Evolutionary conservation across 768 basidiomycete species (phyloP).

Genomic region (Ephemerocybe angulata): DNA sequence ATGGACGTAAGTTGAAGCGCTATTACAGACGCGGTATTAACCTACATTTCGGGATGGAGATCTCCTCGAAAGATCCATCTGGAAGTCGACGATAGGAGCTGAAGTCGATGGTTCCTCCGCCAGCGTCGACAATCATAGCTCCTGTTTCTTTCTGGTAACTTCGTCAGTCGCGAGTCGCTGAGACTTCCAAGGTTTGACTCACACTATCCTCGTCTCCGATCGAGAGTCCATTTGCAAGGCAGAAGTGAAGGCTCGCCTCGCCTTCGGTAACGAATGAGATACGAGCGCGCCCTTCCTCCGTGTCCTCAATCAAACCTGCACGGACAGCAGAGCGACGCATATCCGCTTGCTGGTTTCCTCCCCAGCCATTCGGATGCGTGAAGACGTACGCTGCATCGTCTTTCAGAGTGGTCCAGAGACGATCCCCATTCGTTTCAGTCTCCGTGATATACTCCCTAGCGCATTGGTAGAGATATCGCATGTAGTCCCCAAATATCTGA

Average conservation of each 20-base stretch:
- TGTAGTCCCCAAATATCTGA: too few relatives aligned
- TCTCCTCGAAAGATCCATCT: constrained; percentile 34
- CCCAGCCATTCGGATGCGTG: constrained; percentile 57
- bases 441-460: too few relatives aligned
- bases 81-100: constrained; percentile 33
- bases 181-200: neutral
- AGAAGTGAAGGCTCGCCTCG: too few relatives aligned
- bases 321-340: constrained; percentile 44
- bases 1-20: neutral
- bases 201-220: constrained; percentile 1
- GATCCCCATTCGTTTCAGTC: too few relatives aligned
- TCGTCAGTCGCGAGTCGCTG: neutral
- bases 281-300: constrained; percentile 27
- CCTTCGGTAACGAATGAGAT: constrained; percentile 51
- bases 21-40: too few relatives aligned
- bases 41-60: constrained; percentile 37
- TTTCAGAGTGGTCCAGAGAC: too few relatives aligned
- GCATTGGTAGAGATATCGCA: too few relatives aligned
- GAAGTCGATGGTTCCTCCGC: constrained; percentile 58
- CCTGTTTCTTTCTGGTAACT: constrained; percentile 37
- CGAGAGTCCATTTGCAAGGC: constrained; percentile 16
- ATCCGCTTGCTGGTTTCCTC: constrained; percentile 43
- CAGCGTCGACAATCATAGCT: constrained; percentile 53
- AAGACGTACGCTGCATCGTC: too few relatives aligned
- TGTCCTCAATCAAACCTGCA: constrained; percentile 41